Percentiles rank a stretch among this genome's conserved stretches.
phyloP scores from a whole-genome alignment of 1,284 basidiomycete species.

The Boletus mariae region DNA sequence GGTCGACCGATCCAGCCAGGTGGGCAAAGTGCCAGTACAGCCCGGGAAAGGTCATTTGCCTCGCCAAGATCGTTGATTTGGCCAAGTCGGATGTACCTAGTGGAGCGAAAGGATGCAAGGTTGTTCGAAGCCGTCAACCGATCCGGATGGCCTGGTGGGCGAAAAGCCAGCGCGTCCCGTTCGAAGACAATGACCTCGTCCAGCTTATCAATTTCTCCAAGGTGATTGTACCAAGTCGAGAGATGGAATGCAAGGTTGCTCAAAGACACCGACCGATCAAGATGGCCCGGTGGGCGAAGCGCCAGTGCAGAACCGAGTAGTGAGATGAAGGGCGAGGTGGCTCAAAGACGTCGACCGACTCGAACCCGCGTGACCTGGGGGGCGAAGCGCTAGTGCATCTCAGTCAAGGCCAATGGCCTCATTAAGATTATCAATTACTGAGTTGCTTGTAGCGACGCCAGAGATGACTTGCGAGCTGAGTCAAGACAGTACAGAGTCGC shows the following conservation, averaged over 20 bases:
- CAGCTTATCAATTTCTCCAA: neutral
- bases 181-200: neutral
- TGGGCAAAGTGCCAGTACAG: too few species aligned
- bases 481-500: neutral
- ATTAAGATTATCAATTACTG: neutral
- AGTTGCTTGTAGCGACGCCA: neutral
- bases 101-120: neutral
- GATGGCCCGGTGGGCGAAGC: neutral
- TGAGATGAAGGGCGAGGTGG: neutral
- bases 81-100: neutral
- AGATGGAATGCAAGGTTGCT: neutral
- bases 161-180: neutral
- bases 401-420: neutral
- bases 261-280: neutral
- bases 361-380: neutral
- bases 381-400: neutral
- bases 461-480: neutral
- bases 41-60: too few species aligned
- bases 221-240: neutral
- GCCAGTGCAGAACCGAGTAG: neutral
- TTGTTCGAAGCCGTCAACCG: neutral
- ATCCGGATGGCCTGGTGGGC: neutral
- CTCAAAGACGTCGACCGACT: neutral
- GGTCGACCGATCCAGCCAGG: too few species aligned
- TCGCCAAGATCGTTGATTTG: neutral